These are phyloP conservation scores for Xerocomus subilludens DNA, from an alignment of 1,284 basidiomycete species.

Conservation along the genomic window DNA sequence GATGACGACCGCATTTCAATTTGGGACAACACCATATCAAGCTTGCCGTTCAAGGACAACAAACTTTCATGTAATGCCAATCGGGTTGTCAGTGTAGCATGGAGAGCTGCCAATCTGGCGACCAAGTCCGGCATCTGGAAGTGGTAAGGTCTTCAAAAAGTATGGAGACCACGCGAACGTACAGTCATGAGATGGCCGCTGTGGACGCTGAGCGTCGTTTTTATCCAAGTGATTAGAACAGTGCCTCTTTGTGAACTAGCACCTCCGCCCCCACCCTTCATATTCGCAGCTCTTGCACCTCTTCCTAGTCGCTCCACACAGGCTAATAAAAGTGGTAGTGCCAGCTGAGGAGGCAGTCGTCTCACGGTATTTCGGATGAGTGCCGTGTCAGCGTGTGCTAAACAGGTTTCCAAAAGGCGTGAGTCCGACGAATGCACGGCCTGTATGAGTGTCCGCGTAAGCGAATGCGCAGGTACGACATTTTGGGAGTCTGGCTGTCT, in stretches of 20 bases:
- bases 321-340: constrained; percentile 87
- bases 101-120: constrained; percentile 83
- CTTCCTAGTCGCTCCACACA: constrained; percentile 91
- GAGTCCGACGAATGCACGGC: constrained; percentile 96
- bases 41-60: constrained; percentile 85
- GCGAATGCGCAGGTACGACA: constrained; percentile 83
- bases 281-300: constrained; percentile 75
- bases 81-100: constrained; percentile 84
- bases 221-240: constrained; percentile 89
- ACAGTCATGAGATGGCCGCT: constrained; percentile 96
- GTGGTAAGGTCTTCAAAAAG: constrained; percentile 38
- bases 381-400: constrained; percentile 83
- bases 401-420: constrained; percentile 87
- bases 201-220: constrained; percentile 87
- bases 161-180: constrained; percentile 49
- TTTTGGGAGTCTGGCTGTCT: constrained; percentile 53
- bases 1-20: constrained; percentile 84
- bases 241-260: constrained; percentile 89
- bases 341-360: constrained; percentile 89
- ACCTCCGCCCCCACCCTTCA: constrained; percentile 83
- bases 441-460: constrained; percentile 95
- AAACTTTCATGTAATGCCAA: constrained; percentile 88
- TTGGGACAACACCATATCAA: constrained; percentile 94
- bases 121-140: constrained; percentile 86
- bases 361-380: constrained; percentile 91